These are phyloP conservation scores for Ormosia emarginata DNA, from an alignment of 306 rosid genomes.

Conservation along the genomic window DNA sequence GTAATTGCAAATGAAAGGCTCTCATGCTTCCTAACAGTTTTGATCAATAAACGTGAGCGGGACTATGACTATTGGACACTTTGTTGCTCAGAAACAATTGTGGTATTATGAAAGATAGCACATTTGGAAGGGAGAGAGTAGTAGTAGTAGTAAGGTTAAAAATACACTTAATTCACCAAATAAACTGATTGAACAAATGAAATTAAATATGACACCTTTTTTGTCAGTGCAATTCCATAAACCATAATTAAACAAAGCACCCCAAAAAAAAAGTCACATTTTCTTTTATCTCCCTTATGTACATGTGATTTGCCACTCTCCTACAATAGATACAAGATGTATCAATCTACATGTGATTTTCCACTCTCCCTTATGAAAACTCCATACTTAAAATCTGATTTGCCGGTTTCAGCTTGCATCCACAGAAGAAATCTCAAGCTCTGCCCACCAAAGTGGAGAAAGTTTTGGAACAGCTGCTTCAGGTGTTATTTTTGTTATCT, in stretches of 20 bases:
- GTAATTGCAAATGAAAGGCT: neutral
- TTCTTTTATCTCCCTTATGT: slow-evolving; percentile 42
- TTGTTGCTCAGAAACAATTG: neutral
- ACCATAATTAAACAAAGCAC: slow-evolving; percentile 23
- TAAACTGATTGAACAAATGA: slow-evolving; percentile 8
- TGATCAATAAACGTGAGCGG: neutral
- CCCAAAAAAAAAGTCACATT: neutral
- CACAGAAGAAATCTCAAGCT: slow-evolving; percentile 73
- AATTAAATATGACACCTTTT: slow-evolving; percentile 14
- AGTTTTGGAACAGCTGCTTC: slow-evolving; percentile 76
- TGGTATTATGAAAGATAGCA: neutral
- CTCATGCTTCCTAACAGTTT: neutral
- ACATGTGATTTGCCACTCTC: slow-evolving; percentile 42
- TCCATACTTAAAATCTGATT: slow-evolving; percentile 33
- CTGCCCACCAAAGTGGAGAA: slow-evolving; percentile 99
- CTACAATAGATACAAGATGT: slow-evolving; percentile 30
- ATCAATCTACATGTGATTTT: slow-evolving; percentile 31
- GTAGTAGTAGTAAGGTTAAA: neutral
- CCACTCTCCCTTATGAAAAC: too few species aligned
- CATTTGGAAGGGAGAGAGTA: neutral
- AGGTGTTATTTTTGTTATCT: slow-evolving; percentile 69
- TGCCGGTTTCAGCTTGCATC: slow-evolving; percentile 47
- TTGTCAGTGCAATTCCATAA: slow-evolving; percentile 22
- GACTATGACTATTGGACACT: neutral
- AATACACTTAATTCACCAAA: slow-evolving; percentile 10